Evolutionary conservation across 495 filamentous ascomycete genomes (phyloP).

Genomic region (Astrocystis sublimbata): DNA sequence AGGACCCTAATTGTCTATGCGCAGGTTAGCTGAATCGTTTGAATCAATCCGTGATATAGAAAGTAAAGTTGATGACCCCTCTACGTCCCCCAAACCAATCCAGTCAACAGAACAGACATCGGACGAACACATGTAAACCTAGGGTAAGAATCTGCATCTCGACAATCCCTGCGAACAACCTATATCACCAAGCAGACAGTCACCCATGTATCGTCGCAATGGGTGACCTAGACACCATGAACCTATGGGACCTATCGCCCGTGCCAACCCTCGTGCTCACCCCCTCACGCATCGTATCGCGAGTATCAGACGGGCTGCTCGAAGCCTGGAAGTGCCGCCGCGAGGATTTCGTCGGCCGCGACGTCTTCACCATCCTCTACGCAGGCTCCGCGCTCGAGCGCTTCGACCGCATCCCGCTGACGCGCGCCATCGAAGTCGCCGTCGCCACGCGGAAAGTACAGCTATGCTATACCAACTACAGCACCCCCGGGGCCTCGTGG

Average conservation of each 20-base stretch:
- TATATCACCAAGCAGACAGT: no score
- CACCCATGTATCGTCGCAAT: neutral
- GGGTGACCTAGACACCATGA: slow-evolving; percentile 1
- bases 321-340: slow-evolving; percentile 37
- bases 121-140: no score
- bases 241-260: slow-evolving; percentile 52
- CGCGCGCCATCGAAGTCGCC: slow-evolving; percentile 48
- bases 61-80: no score
- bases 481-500: slow-evolving; percentile 29
- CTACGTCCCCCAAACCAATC: no score
- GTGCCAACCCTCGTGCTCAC: slow-evolving; percentile 54
- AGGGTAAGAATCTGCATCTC: no score
- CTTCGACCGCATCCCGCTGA: slow-evolving; percentile 42
- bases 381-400: slow-evolving; percentile 37
- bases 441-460: slow-evolving; percentile 39
- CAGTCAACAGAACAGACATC: no score
- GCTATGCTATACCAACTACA: slow-evolving; percentile 28
- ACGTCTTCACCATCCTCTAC: slow-evolving; percentile 45
- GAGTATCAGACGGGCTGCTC: slow-evolving; percentile 54
- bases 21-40: no score
- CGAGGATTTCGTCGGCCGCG: slow-evolving; percentile 43
- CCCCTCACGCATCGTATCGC: slow-evolving; percentile 44
- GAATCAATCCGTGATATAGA: no score
- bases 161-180: no score
- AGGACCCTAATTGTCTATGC: no score